A percentile compares a stretch with the other conserved stretches of the same genome.
Conservation (phyloP, 2,329 filamentous ascomycete species). For the Phaeosphaeria sp. region DNA sequence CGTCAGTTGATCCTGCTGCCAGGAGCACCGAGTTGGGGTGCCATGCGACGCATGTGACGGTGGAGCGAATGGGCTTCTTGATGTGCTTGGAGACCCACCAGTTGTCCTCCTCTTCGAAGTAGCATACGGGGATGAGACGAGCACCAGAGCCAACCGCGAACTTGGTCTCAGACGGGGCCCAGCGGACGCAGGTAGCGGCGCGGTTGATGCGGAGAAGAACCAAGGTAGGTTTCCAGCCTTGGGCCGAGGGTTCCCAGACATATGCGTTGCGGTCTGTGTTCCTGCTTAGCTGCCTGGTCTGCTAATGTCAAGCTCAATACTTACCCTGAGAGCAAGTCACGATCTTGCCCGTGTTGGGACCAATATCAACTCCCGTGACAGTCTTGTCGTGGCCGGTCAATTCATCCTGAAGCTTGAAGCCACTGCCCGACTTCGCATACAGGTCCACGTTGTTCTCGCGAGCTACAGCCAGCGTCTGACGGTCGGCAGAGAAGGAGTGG, state of each 20-base stretch:
- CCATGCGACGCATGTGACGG: constrained; percentile 93
- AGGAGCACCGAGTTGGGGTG: constrained; percentile 97
- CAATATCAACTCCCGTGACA: constrained; percentile 95
- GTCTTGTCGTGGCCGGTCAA: constrained; percentile 97
- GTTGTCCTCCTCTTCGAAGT: constrained; percentile 99
- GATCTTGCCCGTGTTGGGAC: constrained; percentile 86
- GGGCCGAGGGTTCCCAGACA: constrained; percentile 93
- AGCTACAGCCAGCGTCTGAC: constrained; percentile 85
- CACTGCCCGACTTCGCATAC: constrained; percentile 74
- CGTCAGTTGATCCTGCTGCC: constrained; percentile 95
- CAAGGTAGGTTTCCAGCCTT: constrained; percentile 94
- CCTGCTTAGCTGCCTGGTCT: constrained; percentile 21
- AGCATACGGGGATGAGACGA: constrained; percentile 93
- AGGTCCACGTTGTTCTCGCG: constrained; percentile 91
- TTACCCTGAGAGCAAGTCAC: constrained; percentile 95
- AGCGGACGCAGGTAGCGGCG: constrained; percentile 94
- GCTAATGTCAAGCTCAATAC: constrained; percentile 15
- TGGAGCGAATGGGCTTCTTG: constrained; percentile 98
- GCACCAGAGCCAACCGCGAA: constrained; percentile 97
- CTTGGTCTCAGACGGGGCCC: constrained; percentile 96
- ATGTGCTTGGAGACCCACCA: constrained; percentile 99
- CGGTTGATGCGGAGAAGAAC: constrained; percentile 97
- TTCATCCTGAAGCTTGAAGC: constrained; percentile 87
- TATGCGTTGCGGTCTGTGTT: constrained; percentile 88
- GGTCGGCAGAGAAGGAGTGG: constrained; percentile 97